Conservation (phyloP, 208 protist species). For the Wallacemonas collosoma region DNA sequence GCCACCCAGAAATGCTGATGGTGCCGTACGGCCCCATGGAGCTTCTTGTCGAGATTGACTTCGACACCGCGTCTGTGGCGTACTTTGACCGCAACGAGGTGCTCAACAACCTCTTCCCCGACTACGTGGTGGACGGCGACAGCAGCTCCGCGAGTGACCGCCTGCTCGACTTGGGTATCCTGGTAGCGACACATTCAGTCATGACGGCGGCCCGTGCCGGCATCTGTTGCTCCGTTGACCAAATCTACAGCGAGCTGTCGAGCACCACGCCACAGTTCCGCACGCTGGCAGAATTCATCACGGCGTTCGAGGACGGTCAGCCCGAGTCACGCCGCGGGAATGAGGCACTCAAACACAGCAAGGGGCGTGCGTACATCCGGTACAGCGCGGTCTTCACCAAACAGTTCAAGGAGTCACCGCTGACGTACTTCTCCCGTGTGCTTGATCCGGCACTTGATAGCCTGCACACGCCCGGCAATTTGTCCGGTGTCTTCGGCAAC, state of each 20-base stretch:
- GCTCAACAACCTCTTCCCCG: slow-evolving; percentile 63
- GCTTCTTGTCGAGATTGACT: slow-evolving; percentile 75
- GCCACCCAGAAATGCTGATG: slow-evolving; percentile 81
- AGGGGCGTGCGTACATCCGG: slow-evolving; percentile 75
- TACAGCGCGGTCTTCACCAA: slow-evolving; percentile 82
- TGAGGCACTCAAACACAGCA: slow-evolving; percentile 74
- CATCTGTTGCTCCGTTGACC: slow-evolving; percentile 41
- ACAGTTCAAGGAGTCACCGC: slow-evolving; percentile 40
- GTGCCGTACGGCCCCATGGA: slow-evolving; percentile 75
- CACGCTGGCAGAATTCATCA: slow-evolving; percentile 69
- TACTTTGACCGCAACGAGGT: slow-evolving; percentile 78
- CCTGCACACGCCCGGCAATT: slow-evolving; percentile 64
- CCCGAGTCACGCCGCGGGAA: slow-evolving; percentile 25
- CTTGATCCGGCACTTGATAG: slow-evolving; percentile 59
- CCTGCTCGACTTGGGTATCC: slow-evolving; percentile 79
- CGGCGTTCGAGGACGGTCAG: slow-evolving; percentile 30
- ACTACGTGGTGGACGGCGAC: slow-evolving; percentile 49
- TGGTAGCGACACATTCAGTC: slow-evolving; percentile 72
- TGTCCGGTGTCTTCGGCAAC: slow-evolving; percentile 80
- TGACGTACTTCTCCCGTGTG: slow-evolving; percentile 81
- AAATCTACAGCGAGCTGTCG: slow-evolving; percentile 75
- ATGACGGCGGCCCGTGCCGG: slow-evolving; percentile 62
- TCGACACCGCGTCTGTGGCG: slow-evolving; percentile 45
- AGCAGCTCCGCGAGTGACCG: slow-evolving; percentile 65
- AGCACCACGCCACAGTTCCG: slow-evolving; percentile 39